phyloP scores from a whole-genome alignment of 257 asterid species.

The Apocynum venetum region DNA sequence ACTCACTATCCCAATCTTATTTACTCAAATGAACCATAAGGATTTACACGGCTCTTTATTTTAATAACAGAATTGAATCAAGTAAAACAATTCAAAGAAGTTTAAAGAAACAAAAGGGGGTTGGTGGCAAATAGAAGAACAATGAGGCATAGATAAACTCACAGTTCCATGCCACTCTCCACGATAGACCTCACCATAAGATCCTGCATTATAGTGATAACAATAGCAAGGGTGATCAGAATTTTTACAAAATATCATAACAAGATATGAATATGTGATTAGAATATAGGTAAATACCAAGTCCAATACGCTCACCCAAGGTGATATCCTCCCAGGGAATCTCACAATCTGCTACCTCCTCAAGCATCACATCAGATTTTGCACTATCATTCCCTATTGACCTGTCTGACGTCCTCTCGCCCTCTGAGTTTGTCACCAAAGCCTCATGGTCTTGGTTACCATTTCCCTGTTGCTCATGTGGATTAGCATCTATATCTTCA shows the following conservation, averaged over 20 bases:
- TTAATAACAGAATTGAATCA: neutral
- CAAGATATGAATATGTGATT: slow-evolving; percentile 16
- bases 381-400: slow-evolving; percentile 67
- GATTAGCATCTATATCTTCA: slow-evolving; percentile 44
- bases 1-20: neutral
- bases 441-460: slow-evolving; percentile 50
- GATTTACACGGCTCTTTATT: neutral
- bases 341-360: slow-evolving; percentile 97
- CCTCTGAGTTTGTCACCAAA: slow-evolving; percentile 47
- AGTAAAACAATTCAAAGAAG: neutral
- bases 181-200: slow-evolving; percentile 94
- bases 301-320: slow-evolving; percentile 99
- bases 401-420: slow-evolving; percentile 87
- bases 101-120: neutral
- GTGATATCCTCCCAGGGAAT: slow-evolving; percentile 87
- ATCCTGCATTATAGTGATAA: slow-evolving; percentile 52
- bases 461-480: slow-evolving; percentile 43
- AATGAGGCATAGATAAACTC: slow-evolving; percentile 36
- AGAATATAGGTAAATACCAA: slow-evolving; percentile 57
- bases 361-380: slow-evolving; percentile 69
- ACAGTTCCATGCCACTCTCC: slow-evolving; percentile 99
- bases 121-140: neutral
- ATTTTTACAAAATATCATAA: slow-evolving; percentile 14
- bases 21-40: neutral
- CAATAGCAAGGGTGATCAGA: slow-evolving; percentile 14